Evolutionary conservation across 176 grass and related monocot genomes (phyloP).

Genomic region (Pontederia paniculata): DNA sequence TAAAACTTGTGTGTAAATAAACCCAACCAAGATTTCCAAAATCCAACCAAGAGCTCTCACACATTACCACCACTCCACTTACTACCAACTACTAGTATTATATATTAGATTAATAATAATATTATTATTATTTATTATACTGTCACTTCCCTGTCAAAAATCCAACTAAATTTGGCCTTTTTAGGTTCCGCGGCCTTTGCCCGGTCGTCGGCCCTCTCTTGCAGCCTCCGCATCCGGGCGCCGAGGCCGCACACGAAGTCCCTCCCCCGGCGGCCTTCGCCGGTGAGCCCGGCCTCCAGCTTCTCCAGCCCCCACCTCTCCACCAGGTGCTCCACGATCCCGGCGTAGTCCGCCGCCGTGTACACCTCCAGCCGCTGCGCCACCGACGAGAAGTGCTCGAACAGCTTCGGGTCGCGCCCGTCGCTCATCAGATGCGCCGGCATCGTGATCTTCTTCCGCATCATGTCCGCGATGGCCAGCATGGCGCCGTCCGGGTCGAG

Average conservation of each 20-base stretch:
- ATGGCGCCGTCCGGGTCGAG: slow-evolving; percentile 68
- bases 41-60: no score
- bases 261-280: slow-evolving; percentile 56
- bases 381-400: slow-evolving; percentile 69
- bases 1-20: no score
- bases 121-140: background rate
- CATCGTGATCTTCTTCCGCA: slow-evolving; percentile 98
- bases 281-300: slow-evolving; percentile 39
- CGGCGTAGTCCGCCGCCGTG: slow-evolving; percentile 70
- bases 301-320: slow-evolving; percentile 59
- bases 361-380: slow-evolving; percentile 68
- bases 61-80: no score
- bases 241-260: slow-evolving; percentile 79
- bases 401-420: slow-evolving; percentile 53
- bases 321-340: slow-evolving; percentile 84
- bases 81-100: no score
- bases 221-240: slow-evolving; percentile 50
- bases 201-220: slow-evolving; percentile 61
- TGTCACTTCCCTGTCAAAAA: slow-evolving; percentile 53
- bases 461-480: slow-evolving; percentile 86
- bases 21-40: no score
- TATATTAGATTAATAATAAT: no score
- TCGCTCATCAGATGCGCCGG: slow-evolving; percentile 97
- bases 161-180: slow-evolving; percentile 67
- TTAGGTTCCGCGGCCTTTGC: slow-evolving; percentile 35